Evolutionary conservation across 2,329 filamentous ascomycete species (phyloP).

Genomic region (Leptodontidium sp.): DNA sequence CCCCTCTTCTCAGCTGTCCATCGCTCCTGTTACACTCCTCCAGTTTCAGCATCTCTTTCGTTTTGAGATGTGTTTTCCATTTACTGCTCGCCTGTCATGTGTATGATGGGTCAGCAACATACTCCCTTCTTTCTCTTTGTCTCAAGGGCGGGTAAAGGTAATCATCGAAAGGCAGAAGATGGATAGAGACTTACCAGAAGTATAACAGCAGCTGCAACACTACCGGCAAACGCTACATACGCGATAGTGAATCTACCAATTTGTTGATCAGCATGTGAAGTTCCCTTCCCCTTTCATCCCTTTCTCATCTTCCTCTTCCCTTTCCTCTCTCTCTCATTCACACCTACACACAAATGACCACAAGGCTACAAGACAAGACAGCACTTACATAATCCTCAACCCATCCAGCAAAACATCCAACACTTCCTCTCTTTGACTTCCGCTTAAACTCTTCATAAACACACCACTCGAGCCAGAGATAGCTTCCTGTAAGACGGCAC

Average conservation of each 20-base stretch:
- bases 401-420: background rate
- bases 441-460: background rate
- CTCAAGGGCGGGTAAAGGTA: background rate
- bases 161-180: background rate
- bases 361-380: background rate
- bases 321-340: background rate
- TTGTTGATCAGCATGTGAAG: background rate
- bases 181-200: background rate
- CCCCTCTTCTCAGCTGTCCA: no score
- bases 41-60: background rate
- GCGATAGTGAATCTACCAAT: background rate
- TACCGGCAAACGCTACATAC: background rate
- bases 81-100: background rate
- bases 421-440: background rate
- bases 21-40: background rate
- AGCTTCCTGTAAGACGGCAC: background rate
- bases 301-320: background rate
- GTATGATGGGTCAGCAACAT: background rate
- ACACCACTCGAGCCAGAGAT: background rate
- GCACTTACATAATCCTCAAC: conserved; percentile 7
- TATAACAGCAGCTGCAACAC: background rate
- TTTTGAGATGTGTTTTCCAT: background rate
- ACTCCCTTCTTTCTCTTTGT: background rate
- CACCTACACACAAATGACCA: background rate
- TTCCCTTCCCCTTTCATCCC: background rate